Evolutionary conservation across 345 rosid genomes (phyloP).

Genomic region (Euphorbia pulcherrima): DNA sequence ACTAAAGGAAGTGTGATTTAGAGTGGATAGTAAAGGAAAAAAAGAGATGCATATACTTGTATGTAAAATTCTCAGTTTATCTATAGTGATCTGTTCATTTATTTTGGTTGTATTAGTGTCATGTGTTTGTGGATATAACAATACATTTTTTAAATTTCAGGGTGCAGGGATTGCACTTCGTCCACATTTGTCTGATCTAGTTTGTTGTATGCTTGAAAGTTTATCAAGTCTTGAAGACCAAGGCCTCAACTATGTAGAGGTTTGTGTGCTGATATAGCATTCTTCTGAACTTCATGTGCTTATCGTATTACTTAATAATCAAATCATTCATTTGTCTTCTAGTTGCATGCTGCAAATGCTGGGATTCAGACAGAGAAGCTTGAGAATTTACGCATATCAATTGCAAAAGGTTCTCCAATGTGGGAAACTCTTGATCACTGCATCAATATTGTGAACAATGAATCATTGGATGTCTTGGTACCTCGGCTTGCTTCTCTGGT

Average conservation of each 20-base stretch:
- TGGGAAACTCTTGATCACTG: slow-evolving; percentile 99
- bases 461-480: slow-evolving; percentile 69
- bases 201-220: slow-evolving; percentile 98
- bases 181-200: slow-evolving; percentile 81
- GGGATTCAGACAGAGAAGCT: slow-evolving; percentile 93
- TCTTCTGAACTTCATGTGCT: background rate
- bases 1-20: no score
- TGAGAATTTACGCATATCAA: slow-evolving; percentile 85
- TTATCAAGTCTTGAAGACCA: slow-evolving; percentile 98
- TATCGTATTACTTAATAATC: slow-evolving; percentile 10
- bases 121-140: background rate
- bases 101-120: background rate
- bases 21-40: background rate
- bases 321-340: slow-evolving; percentile 26
- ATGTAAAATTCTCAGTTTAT: background rate
- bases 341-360: slow-evolving; percentile 95
- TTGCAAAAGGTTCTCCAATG: slow-evolving; percentile 95
- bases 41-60: background rate
- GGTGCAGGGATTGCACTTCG: slow-evolving; percentile 92
- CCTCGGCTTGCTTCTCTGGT: slow-evolving; percentile 84
- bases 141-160: slow-evolving; percentile 31
- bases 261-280: slow-evolving; percentile 30
- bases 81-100: background rate
- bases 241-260: slow-evolving; percentile 97
- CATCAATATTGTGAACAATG: slow-evolving; percentile 65